Conservation (phyloP, 441 rosid species). For the Brassica hybrid region DNA sequence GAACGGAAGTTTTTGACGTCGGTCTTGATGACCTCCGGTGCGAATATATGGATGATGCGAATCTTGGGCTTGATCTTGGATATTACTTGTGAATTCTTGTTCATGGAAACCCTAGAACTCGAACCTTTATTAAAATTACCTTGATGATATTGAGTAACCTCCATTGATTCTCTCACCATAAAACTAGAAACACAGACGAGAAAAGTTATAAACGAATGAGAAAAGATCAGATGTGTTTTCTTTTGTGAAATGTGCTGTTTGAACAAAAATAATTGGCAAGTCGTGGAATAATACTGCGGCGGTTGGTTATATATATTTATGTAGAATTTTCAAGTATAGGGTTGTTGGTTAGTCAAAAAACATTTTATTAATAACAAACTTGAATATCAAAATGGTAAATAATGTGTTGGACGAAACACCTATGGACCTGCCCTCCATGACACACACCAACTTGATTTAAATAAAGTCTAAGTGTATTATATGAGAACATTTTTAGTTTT, state of each 20-base stretch:
- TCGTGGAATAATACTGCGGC: slow-evolving; percentile 35
- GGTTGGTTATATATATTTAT: slow-evolving; percentile 31
- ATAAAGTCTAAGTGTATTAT: slow-evolving; percentile 14
- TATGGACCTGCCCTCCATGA: slow-evolving; percentile 47
- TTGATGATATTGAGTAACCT: slow-evolving; percentile 39
- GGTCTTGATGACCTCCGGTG: slow-evolving; percentile 96
- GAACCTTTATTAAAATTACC: slow-evolving; percentile 40
- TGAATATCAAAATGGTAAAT: slow-evolving; percentile 38
- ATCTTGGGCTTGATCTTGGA: slow-evolving; percentile 86
- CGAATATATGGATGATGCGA: slow-evolving; percentile 89
- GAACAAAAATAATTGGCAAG: slow-evolving; percentile 26
- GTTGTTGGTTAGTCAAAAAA: slow-evolving; percentile 44
- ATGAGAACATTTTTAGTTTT: slow-evolving; percentile 10
- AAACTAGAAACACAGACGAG: slow-evolving; percentile 6
- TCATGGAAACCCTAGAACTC: slow-evolving; percentile 49
- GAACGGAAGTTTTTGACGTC: slow-evolving; percentile 85
- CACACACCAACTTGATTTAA: slow-evolving; percentile 34
- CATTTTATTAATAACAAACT: too few species aligned
- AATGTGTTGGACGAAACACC: slow-evolving; percentile 39
- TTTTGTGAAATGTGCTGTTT: slow-evolving; percentile 5
- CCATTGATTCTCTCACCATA: slow-evolving; percentile 40
- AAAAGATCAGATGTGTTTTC: slow-evolving; percentile 5
- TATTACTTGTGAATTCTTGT: slow-evolving; percentile 57
- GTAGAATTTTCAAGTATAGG: background rate
- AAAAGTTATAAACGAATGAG: background rate